phyloP scores from a whole-genome alignment of 73 alveolate species.

The Stentor coeruleus region DNA sequence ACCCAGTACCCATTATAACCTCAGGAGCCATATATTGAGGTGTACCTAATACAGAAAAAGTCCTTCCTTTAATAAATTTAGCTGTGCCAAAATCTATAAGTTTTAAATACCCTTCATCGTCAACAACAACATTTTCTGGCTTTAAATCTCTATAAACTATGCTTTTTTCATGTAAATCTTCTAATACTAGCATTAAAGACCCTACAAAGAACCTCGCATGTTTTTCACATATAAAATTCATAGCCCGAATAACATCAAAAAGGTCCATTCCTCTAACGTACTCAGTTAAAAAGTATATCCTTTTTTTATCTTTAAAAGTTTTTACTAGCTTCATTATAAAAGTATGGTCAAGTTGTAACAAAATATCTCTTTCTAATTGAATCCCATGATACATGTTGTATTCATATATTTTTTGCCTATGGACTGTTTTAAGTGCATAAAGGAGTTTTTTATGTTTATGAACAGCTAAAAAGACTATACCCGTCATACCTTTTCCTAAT shows the following conservation, averaged over 20 bases:
- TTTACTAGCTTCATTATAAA: slow-evolving; percentile 60
- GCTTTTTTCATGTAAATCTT: slow-evolving; percentile 60
- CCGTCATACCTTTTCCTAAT: slow-evolving; percentile 73
- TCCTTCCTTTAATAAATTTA: slow-evolving; percentile 19
- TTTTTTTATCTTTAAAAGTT: slow-evolving; percentile 65
- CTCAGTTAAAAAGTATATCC: slow-evolving; percentile 61
- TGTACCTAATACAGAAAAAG: slow-evolving; percentile 36
- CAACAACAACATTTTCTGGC: slow-evolving; percentile 77
- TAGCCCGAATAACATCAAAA: slow-evolving; percentile 68
- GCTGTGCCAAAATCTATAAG: slow-evolving; percentile 41
- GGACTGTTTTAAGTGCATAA: slow-evolving; percentile 69
- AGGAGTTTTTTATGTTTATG: slow-evolving; percentile 42
- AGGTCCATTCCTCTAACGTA: slow-evolving; percentile 68
- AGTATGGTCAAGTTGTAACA: slow-evolving; percentile 61
- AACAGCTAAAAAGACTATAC: slow-evolving; percentile 62
- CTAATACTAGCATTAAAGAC: slow-evolving; percentile 39
- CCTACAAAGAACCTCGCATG: slow-evolving; percentile 42
- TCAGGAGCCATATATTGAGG: slow-evolving; percentile 47
- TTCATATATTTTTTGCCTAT: slow-evolving; percentile 53
- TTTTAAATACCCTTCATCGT: slow-evolving; percentile 40
- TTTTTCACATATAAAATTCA: slow-evolving; percentile 52
- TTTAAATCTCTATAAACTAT: slow-evolving; percentile 62
- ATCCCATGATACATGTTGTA: slow-evolving; percentile 51
- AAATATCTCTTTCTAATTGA: slow-evolving; percentile 53
- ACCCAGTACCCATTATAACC: slow-evolving; percentile 34